Evolutionary conservation across 768 basidiomycete genomes (phyloP), one percentile per base, ranked within the genome.

Genomic region (Boletus huronensis): DNA sequence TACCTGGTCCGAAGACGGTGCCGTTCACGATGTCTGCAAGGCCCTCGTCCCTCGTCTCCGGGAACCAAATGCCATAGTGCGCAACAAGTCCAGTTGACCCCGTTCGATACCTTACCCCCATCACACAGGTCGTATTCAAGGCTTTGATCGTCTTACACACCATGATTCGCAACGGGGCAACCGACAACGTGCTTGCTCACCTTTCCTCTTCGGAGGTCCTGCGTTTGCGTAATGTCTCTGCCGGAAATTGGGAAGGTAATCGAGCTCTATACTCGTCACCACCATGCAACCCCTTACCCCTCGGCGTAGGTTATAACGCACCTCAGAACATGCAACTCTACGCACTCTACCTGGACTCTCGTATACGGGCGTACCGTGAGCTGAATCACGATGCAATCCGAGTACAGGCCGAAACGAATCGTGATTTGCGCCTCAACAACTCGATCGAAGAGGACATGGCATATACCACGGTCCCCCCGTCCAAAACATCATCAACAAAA

Each of bases 151-250:
- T 96, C 4, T 77, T 98, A 7, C 97, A 99, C 69, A 92, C 87
- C 31, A 93, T 99, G 91, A 90, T 98, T 68, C 85, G 97, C 26
- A 93, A 91, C 57, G 97, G 97, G n/a, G 81, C 90, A 3, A 97
- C 95, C 6, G 94, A 98, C 76, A 92, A 94, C 67, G 82, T 98
- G 13, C 80, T 98, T 19, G 77, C 82, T 13, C 88, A 93, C 71
- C 81, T 98, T 36, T 86, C 91, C 6, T 81, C 85, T 32, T 80
- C 84, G 2, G 91, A 96, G 61, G 78, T 92, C n/a, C 74, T 98
- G 32, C 81, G 85, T 52, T 73, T 98, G 53, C 80, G 82, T 53
- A 92, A 93, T 60, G 87, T 98, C 10, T 82, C 83, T n/a, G 74
- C 80, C 5, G 88, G 83, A 32, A 88, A 69, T 34, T 96, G 92